A percentile compares a stretch with the other conserved stretches of the same genome.
phyloP scores from a whole-genome alignment of 106 monocot species.

The Amphibolis antarctica region DNA sequence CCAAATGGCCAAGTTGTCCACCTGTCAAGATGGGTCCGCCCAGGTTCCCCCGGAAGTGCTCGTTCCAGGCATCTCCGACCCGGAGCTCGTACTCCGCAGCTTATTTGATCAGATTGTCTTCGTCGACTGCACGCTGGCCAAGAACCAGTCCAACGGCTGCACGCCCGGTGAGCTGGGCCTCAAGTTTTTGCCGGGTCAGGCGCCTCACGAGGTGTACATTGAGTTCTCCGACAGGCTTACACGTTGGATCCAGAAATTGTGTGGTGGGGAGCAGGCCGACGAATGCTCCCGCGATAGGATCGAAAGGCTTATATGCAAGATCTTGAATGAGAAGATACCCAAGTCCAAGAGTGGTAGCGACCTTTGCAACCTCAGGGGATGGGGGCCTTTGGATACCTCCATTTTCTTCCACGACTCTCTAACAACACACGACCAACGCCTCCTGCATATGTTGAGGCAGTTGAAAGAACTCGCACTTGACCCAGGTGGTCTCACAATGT shows the following conservation, averaged over 20 bases:
- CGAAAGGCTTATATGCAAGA: constrained; percentile 4
- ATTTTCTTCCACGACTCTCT: neutral
- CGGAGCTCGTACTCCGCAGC: constrained; percentile 1
- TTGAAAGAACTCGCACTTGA: neutral
- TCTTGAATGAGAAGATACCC: constrained; percentile 8
- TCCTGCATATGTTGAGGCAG: neutral
- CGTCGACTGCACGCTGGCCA: neutral
- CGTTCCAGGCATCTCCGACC: neutral
- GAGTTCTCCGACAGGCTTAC: constrained; percentile 9
- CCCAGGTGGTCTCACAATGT: neutral
- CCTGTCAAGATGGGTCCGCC: neutral
- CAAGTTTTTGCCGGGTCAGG: constrained; percentile 1
- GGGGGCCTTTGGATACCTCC: neutral
- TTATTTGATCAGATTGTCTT: constrained; percentile 9
- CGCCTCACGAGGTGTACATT: neutral
- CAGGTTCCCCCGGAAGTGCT: neutral
- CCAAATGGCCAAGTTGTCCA: no score
- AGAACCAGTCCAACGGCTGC: neutral
- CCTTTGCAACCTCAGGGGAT: constrained; percentile 6
- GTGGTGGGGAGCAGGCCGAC: neutral
- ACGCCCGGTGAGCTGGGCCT: neutral
- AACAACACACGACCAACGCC: neutral
- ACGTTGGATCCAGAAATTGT: constrained; percentile 5
- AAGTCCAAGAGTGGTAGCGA: neutral
- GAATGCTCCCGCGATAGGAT: neutral